Evolutionary conservation across 495 filamentous ascomycete genomes (phyloP).

Genomic region (Tuber borchii): DNA sequence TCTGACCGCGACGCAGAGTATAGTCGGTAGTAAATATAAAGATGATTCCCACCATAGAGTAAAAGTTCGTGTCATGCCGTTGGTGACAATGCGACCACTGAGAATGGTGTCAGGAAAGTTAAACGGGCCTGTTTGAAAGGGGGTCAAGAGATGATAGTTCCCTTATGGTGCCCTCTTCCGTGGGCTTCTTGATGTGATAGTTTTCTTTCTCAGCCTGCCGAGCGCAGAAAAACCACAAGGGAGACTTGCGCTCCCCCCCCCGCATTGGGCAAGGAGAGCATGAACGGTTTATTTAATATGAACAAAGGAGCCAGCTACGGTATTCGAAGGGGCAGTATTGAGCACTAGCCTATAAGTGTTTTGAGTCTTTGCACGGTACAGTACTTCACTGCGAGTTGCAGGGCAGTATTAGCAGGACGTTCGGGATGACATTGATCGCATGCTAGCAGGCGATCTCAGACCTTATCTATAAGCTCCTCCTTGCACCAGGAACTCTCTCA

Average conservation of each 20-base stretch:
- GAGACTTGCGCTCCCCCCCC: neutral
- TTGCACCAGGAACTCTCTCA: neutral
- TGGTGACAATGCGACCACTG: too few species aligned
- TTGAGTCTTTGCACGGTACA: too few species aligned
- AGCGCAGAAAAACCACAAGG: neutral
- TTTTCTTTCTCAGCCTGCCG: neutral
- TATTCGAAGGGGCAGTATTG: neutral
- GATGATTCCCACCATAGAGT: too few species aligned
- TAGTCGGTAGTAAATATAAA: too few species aligned
- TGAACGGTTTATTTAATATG: neutral
- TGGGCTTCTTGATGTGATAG: neutral
- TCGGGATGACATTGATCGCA: neutral
- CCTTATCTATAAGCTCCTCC: neutral
- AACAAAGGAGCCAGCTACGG: neutral
- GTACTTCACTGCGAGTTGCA: too few species aligned
- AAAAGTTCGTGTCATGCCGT: too few species aligned
- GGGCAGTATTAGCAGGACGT: neutral
- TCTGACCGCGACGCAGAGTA: too few species aligned
- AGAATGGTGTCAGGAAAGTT: neutral
- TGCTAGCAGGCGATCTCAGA: neutral
- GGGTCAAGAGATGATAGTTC: neutral
- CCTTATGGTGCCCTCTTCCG: neutral
- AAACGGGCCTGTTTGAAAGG: neutral
- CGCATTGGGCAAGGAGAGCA: neutral
- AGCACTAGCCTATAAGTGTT: too few species aligned